These are phyloP conservation scores for Silybum marianum DNA, from an alignment of 129 eudicot species.

Conservation along the genomic window DNA sequence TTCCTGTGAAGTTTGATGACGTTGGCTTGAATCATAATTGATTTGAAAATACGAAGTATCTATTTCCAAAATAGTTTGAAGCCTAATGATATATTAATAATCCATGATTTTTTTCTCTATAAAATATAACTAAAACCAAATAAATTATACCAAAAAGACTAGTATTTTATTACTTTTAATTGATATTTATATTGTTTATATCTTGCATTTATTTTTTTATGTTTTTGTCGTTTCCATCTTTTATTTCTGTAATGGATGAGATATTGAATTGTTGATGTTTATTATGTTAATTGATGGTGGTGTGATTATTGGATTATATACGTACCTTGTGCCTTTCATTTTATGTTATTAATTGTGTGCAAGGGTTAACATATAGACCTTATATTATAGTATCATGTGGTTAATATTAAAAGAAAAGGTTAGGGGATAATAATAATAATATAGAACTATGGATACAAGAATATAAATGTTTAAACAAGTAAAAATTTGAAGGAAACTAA, in stretches of 20 bases:
- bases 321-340: not conserved
- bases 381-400: not conserved
- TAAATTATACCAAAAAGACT: too few species aligned
- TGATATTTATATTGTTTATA: not conserved
- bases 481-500: too few species aligned
- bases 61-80: too few species aligned
- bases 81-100: too few species aligned
- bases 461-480: not conserved
- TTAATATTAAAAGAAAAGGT: too few species aligned
- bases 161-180: not conserved
- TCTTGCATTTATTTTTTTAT: not conserved
- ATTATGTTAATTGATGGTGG: not conserved
- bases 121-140: too few species aligned
- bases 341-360: not conserved
- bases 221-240: not conserved
- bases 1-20: too few species aligned
- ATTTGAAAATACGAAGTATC: too few species aligned
- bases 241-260: not conserved
- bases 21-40: too few species aligned
- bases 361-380: not conserved
- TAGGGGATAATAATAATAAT: too few species aligned
- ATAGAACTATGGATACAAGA: not conserved
- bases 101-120: too few species aligned
- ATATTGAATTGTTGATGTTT: not conserved
- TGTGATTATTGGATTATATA: not conserved